Evolutionary conservation across 1,284 basidiomycete species (phyloP), one percentile per base, ranked within the genome.

Genomic region (Moesziomyces globuligerus): DNA sequence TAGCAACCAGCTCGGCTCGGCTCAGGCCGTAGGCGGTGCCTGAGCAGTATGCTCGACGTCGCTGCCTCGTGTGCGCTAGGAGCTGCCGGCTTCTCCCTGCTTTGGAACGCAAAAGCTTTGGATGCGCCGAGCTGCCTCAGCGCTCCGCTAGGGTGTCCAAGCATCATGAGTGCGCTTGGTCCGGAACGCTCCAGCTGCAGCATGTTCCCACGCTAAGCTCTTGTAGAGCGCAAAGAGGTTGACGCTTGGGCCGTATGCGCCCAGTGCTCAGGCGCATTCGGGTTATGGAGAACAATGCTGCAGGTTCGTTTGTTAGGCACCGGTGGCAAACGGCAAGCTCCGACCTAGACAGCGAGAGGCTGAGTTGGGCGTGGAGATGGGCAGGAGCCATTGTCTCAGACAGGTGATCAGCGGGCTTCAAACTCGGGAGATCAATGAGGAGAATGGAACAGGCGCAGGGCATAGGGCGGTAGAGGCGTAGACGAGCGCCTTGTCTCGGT

Each of bases 401-500:
- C 5, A 10, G 28, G 28, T 13, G n/a, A 29, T 13, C 23, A 23
- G 39, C 7, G 39, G 11, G 4, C 9, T 13, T 21, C 18, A n/a
- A 21, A 7, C 15, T 1, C 20, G 40, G 24, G 25, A 6, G 26
- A 26, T 3, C 4, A 7, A 11, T 3, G 4, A 13, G 21, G 47
- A 7, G n/a, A 18, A 13, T 40, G 51, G 46, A 37, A 46, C 52
- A 48, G 52, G 52, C 40, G 38, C 52, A 41, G 17, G 15, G 40
- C 13, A 24, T 25, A n/a, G 13, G n/a, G 21, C 34, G 43, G 40
- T 32, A 18, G 32, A 32, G 42, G 44, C 45, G 23, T 54, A 4
- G 28, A 18, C 44, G 38, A 54, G 45, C 48, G 39, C 52, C 52
- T n/a, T 55, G 52, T 55, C 39, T 55, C 45, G 42, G 23, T 36